Conservation (phyloP, 2,329 filamentous ascomycete genomes). For the Atkinsonella texensis region DNA sequence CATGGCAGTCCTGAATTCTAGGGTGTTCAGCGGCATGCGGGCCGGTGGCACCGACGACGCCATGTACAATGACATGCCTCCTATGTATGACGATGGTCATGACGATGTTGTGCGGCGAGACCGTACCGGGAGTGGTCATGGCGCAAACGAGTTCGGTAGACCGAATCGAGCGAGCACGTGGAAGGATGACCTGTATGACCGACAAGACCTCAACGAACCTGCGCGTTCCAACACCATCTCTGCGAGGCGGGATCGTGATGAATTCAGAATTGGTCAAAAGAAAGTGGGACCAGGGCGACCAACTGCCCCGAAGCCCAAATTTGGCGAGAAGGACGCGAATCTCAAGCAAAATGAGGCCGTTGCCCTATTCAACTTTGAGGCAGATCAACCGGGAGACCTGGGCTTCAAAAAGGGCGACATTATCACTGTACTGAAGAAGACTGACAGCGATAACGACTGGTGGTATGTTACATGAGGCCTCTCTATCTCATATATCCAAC, state of each 20-base stretch:
- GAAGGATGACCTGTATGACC: slow-evolving; percentile 65
- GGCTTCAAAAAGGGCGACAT: slow-evolving; percentile 96
- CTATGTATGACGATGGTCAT: slow-evolving; percentile 73
- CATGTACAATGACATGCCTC: slow-evolving; percentile 92
- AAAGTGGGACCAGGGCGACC: slow-evolving; percentile 59
- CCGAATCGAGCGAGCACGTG: slow-evolving; percentile 57
- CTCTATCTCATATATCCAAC: neutral
- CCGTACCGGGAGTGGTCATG: slow-evolving; percentile 27
- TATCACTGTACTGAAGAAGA: slow-evolving; percentile 90
- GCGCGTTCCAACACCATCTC: slow-evolving; percentile 41
- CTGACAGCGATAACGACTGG: slow-evolving; percentile 90
- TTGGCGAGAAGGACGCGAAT: slow-evolving; percentile 44
- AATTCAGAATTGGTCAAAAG: slow-evolving; percentile 26
- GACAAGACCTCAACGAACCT: slow-evolving; percentile 30
- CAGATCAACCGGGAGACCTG: slow-evolving; percentile 83
- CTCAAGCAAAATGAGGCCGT: slow-evolving; percentile 69
- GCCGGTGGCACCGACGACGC: slow-evolving; percentile 36
- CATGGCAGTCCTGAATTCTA: slow-evolving; percentile 72
- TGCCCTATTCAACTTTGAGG: slow-evolving; percentile 87
- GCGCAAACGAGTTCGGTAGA: slow-evolving; percentile 36
- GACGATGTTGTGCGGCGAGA: slow-evolving; percentile 55
- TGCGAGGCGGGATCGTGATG: slow-evolving; percentile 31
- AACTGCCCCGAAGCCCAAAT: slow-evolving; percentile 80
- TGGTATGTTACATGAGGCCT: slow-evolving; percentile 45
- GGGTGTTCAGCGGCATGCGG: slow-evolving; percentile 63